Percentiles rank a stretch among this genome's conserved stretches.
These are phyloP conservation scores for Podaxis rugospora DNA, from an alignment of 768 basidiomycete species.

Conservation along the genomic window DNA sequence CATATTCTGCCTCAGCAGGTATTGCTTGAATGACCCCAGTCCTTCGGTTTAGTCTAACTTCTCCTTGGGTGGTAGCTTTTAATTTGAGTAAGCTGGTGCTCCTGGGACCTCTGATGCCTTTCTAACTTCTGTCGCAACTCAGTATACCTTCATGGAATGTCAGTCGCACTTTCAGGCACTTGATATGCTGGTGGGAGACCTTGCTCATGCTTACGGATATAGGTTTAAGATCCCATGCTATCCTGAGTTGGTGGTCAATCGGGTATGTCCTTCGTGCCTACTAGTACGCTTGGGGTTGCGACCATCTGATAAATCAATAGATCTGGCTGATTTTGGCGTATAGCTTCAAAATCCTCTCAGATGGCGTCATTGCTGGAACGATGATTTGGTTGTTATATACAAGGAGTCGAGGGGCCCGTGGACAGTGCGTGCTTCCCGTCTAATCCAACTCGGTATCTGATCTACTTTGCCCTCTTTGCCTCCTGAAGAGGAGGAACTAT, in stretches of 20 bases:
- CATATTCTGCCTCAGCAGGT: neutral
- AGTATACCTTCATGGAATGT: slow-evolving; percentile 4
- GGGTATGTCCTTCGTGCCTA: neutral
- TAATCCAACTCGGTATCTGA: neutral
- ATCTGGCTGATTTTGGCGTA: slow-evolving; percentile 1
- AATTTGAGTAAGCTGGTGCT: neutral
- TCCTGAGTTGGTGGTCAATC: neutral
- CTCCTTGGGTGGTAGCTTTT: neutral
- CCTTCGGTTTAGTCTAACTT: neutral
- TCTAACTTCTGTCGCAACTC: neutral
- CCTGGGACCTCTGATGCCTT: neutral
- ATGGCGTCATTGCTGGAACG: slow-evolving; percentile 1
- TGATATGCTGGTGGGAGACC: too few species aligned
- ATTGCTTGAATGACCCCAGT: neutral
- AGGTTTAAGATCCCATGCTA: neutral
- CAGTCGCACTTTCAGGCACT: neutral
- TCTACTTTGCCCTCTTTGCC: neutral
- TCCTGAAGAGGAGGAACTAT: neutral
- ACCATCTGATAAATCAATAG: neutral
- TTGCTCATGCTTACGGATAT: neutral
- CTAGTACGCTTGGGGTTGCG: neutral
- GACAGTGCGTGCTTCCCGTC: neutral
- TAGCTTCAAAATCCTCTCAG: slow-evolving; percentile 2
- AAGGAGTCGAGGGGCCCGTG: neutral
- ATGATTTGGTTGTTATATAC: slow-evolving; percentile 4